Percentiles rank a stretch among this genome's conserved stretches.
Evolutionary conservation across 805 yeast species (phyloP).

Genomic region (Cyberlindnera galapagoensis): DNA sequence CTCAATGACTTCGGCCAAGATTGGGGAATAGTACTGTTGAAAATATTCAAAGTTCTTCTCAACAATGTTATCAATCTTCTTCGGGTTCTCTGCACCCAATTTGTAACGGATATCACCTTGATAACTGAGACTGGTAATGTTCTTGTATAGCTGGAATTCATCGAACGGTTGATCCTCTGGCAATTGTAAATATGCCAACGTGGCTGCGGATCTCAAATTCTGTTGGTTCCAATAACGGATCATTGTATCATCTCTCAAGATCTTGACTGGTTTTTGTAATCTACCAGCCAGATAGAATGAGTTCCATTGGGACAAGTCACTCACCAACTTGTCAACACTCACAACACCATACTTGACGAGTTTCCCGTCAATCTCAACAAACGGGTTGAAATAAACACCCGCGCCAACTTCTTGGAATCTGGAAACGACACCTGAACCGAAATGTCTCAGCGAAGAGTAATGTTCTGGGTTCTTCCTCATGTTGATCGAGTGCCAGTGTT

Average conservation of each 20-base stretch:
- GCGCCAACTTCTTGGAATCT: slow-evolving; percentile 68
- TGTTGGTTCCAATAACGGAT: slow-evolving; percentile 64
- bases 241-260: slow-evolving; percentile 57
- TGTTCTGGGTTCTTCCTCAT: slow-evolving; percentile 62
- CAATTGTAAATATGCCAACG: slow-evolving; percentile 40
- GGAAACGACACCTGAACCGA: slow-evolving; percentile 56
- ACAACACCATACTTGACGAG: slow-evolving; percentile 85
- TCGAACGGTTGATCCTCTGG: slow-evolving; percentile 35
- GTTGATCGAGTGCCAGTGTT: slow-evolving; percentile 72
- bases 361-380: slow-evolving; percentile 53
- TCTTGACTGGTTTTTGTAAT: slow-evolving; percentile 86
- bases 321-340: slow-evolving; percentile 48
- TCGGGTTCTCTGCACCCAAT: slow-evolving; percentile 87
- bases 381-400: slow-evolving; percentile 93
- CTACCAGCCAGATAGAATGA: slow-evolving; percentile 87
- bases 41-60: slow-evolving; percentile 65
- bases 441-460: slow-evolving; percentile 59
- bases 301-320: slow-evolving; percentile 79
- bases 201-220: slow-evolving; percentile 72
- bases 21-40: slow-evolving; percentile 67
- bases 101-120: slow-evolving; percentile 85
- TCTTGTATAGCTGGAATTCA: slow-evolving; percentile 63
- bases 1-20: slow-evolving; percentile 30
- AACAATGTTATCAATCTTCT: slow-evolving; percentile 82
- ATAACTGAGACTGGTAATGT: slow-evolving; percentile 76